Evolutionary conservation across 768 basidiomycete genomes (phyloP).

Genomic region (Naganishia vishniacii): DNA sequence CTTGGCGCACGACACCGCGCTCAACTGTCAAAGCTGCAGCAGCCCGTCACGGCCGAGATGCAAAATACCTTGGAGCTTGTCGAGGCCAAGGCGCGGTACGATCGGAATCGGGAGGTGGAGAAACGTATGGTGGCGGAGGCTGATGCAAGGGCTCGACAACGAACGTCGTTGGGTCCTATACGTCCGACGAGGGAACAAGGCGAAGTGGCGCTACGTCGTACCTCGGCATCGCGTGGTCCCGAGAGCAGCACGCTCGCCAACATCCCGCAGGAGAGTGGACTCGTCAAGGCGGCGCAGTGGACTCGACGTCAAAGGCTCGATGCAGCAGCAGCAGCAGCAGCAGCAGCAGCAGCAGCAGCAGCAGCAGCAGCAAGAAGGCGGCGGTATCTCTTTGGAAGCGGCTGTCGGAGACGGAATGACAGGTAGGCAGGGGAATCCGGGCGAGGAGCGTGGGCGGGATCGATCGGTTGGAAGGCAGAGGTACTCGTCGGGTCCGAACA

Average conservation of each 20-base stretch:
- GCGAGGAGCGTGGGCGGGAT: neutral
- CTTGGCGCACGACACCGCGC: slow-evolving; percentile 76
- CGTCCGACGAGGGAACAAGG: neutral
- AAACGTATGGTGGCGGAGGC: slow-evolving; percentile 14
- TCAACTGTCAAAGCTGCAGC: slow-evolving; percentile 75
- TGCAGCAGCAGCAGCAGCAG: neutral
- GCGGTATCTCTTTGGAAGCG: neutral
- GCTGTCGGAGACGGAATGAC: neutral
- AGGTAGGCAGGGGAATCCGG: neutral
- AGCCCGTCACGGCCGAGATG: slow-evolving; percentile 72
- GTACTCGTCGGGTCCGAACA: slow-evolving; percentile 8
- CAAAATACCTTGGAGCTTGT: slow-evolving; percentile 69
- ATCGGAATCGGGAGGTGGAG: slow-evolving; percentile 23
- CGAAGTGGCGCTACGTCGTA: neutral
- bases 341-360: neutral
- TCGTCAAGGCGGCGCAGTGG: slow-evolving; percentile 23
- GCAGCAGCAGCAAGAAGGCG: neutral
- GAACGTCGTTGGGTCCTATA: neutral
- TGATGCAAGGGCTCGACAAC: neutral
- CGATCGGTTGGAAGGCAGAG: neutral
- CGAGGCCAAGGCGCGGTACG: slow-evolving; percentile 53
- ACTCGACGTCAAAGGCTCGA: slow-evolving; percentile 14
- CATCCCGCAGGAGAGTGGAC: slow-evolving; percentile 13
- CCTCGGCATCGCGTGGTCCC: neutral
- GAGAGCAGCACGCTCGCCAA: neutral